Base-by-base conservation (phyloP, 2,329 filamentous ascomycete genomes). In the Aspergillus ochraceoroseus region DNA sequence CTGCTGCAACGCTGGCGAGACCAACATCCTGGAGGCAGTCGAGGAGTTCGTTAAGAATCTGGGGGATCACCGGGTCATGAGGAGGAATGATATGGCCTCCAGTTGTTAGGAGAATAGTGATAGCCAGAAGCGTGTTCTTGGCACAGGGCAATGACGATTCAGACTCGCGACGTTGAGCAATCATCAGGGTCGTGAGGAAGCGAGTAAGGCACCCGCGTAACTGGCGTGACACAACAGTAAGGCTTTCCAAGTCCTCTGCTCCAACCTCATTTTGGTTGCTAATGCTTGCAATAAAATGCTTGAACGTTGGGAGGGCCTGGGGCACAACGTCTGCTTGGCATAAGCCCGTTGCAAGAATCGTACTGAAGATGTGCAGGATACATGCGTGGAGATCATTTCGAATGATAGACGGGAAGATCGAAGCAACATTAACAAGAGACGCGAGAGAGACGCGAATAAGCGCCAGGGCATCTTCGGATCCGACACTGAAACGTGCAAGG, bases 361-460 rank as follows among this genome's bases (percentile, higher is more conserved):
- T 95, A 38, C 87, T 85, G 59, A 96, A 95, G 40, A 96, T 95
- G 68, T 98, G 89, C 34, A 98, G 78, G 52, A 96, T 95, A 58
- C 90, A 96, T 26, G 92, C 90, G 59, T 96, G 88, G 5, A 98
- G 75, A 62, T 98, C 92, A 7, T 88, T 90, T 60, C 92, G 92
- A 70, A 98, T 98, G 55, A 98, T 89, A 2, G 86, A 81, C 0
- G 94, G 94, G 66, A 98, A 98, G 11, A 96, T 88, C 47, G 94
- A 87, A 5, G 92, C 89, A 1, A 92, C 89, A 58, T 96, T 87
- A 3, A 96, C 92, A 1, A 98, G 77, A 1, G 92, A 87, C 44
- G 89, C 85, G 1, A 98, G 74, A 0, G 87, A 83, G 2, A 85
- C 80, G 15, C 82, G 81, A 34, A 95, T 80, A 2, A 98, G 77